Evolutionary conservation across 2,329 filamentous ascomycete species (phyloP).

Genomic region (Monilinia vaccinii-corymbosi): DNA sequence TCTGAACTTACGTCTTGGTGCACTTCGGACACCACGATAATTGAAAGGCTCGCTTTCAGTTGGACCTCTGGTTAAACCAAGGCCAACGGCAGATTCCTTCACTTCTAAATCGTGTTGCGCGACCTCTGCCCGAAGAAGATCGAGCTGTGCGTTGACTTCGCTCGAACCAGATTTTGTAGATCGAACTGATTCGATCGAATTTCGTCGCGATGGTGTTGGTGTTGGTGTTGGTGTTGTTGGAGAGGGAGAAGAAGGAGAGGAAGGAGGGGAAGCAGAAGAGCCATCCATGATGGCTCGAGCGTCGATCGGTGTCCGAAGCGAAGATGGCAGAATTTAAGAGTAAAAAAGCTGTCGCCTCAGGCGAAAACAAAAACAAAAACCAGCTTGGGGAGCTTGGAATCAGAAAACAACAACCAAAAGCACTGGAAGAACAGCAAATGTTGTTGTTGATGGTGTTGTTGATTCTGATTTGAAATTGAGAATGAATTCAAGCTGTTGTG

Average conservation of each 20-base stretch:
- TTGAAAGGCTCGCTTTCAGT: neutral
- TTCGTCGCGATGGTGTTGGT: neutral
- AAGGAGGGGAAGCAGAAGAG: neutral
- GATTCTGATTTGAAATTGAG: neutral
- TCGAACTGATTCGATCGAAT: neutral
- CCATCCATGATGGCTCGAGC: conserved; percentile 1
- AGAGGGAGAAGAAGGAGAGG: neutral
- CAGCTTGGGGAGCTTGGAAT: too few relatives aligned
- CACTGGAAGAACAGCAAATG: neutral
- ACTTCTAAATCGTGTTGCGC: neutral
- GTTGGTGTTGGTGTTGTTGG: neutral
- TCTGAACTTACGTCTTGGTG: neutral
- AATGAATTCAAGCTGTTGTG: neutral
- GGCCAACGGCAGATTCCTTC: neutral
- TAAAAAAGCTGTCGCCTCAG: neutral
- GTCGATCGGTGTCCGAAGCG: neutral
- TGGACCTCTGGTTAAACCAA: neutral
- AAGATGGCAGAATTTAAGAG: neutral
- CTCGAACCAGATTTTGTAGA: neutral
- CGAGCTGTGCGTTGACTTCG: neutral
- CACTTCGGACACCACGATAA: conserved; percentile 1
- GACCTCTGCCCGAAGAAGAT: neutral
- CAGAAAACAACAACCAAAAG: neutral
- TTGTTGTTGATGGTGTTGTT: neutral
- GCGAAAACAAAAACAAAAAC: neutral